Base-by-base conservation (phyloP, 2,329 filamentous ascomycete genomes). In the Cercospora beticola region DNA sequence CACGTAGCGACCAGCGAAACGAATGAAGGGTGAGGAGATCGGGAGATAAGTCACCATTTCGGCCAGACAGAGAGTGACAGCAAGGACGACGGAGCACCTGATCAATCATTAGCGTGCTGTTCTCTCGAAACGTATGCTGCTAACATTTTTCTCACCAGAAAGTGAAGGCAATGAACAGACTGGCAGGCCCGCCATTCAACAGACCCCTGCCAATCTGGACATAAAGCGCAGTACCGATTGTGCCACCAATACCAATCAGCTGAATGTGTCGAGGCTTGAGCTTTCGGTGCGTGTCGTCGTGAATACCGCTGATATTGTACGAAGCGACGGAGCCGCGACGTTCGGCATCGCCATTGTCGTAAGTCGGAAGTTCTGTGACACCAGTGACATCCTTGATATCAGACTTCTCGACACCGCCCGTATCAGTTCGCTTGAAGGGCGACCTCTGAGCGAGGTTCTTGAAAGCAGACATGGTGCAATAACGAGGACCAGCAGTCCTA, bases 41-140 rank as follows among this genome's bases (percentile, higher is more conserved):
- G 91, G 91, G 2, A 92, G 82, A 71, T 90, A 92, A 0, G 89
- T 91, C 7, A 92, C 90, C 90, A 93, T 92, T 77, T 93, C 91
- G 12, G 89, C 89, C 81, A 91, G 87, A 76, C 81, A 73, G 28
- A 73, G 62, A 2, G 73, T 75, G 9, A 75, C 72, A 9, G 71
- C 67, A 12, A 71, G 70, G n/a, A 73, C 66, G 10, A 73, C 71
- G 28, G 70, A 70, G 65, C 71, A 73, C 71, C 71, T 18, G 16
- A n/a, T 30, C 8, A 8, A 31, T 43, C 56, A n/a, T 63, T 5
- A 62, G 61, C 30, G 23, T 26, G 8, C 31, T 31, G 8, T 9
- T 8, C 30, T 31, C 6, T 30, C 8, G 30, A 31, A 18, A 14
- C 3, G 3, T 26, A 16, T n/a, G 36, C 23, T 30, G 2, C 21